A percentile compares a stretch with the other conserved stretches of the same genome.
Evolutionary conservation across 805 yeast species (phyloP).

Genomic region (Schwanniomyces pseudopolymorphus): DNA sequence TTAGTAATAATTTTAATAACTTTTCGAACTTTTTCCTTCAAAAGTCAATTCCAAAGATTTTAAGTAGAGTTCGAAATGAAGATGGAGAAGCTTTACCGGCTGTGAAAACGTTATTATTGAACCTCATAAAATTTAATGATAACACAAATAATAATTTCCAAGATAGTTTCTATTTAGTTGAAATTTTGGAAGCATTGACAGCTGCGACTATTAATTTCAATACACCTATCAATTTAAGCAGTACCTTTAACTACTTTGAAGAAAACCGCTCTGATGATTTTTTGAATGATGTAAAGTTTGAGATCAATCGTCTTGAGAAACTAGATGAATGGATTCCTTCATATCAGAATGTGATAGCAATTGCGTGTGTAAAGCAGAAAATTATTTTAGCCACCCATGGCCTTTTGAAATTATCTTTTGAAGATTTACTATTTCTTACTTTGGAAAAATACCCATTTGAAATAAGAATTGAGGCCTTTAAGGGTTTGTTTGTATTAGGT

Average conservation of each 20-base stretch:
- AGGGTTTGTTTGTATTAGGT: conserved; percentile 69
- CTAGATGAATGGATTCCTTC: conserved; percentile 89
- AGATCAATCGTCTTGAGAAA: conserved; percentile 70
- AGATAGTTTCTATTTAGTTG: conserved; percentile 66
- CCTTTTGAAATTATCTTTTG: conserved; percentile 48
- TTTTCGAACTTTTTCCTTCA: conserved; percentile 68
- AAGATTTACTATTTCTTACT: conserved; percentile 57
- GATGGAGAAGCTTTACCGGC: conserved; percentile 59
- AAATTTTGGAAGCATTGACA: conserved; percentile 56
- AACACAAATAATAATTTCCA: conserved; percentile 75
- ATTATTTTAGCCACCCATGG: conserved; percentile 59
- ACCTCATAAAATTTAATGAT: conserved; percentile 78
- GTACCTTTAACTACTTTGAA: conserved; percentile 1
- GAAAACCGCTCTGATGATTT: conserved; percentile 15
- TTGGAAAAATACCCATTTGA: conserved; percentile 45
- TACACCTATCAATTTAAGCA: conserved; percentile 5
- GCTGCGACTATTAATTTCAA: conserved; percentile 20
- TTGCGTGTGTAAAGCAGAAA: conserved; percentile 58
- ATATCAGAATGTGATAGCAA: conserved; percentile 54
- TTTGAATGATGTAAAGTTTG: conserved; percentile 45
- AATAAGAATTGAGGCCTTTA: conserved; percentile 66
- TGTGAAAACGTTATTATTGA: conserved; percentile 63
- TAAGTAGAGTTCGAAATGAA: conserved; percentile 61
- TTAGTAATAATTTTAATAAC: conserved; percentile 77
- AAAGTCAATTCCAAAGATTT: conserved; percentile 61